These are phyloP conservation scores for Stagonosporopsis rhizophila DNA, from an alignment of 2,329 filamentous ascomycete species.

Conservation along the genomic window DNA sequence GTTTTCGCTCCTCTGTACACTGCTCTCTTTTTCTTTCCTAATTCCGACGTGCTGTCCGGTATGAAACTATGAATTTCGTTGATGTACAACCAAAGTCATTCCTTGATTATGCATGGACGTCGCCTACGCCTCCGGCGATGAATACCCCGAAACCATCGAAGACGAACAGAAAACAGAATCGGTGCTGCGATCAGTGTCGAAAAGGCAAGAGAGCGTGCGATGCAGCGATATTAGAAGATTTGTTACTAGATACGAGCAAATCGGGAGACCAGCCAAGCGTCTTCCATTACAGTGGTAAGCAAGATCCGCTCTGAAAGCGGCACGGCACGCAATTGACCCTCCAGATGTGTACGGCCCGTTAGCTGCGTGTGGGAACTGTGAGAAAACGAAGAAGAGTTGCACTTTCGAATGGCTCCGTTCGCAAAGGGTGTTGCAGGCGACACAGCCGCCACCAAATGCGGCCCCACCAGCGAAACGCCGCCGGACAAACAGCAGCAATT, in stretches of 20 bases:
- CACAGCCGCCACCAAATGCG: constrained; percentile 27
- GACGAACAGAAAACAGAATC: constrained; percentile 51
- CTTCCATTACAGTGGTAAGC: constrained; percentile 48
- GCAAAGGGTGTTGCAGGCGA: constrained; percentile 41
- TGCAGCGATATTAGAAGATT: constrained; percentile 48
- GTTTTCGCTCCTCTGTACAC: constrained; percentile 19
- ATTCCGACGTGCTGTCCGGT: constrained; percentile 37
- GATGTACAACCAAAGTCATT: constrained; percentile 47
- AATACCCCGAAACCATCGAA: constrained; percentile 38
- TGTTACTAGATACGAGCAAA: constrained; percentile 36
- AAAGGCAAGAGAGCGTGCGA: constrained; percentile 57
- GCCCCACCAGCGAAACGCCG: constrained; percentile 40
- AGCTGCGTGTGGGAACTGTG: constrained; percentile 53
- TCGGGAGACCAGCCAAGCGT: constrained; percentile 33
- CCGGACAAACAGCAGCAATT: constrained; percentile 32
- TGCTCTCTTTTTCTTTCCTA: constrained; percentile 35
- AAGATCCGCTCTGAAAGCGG: background rate
- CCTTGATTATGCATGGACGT: constrained; percentile 48
- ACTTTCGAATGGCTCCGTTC: constrained; percentile 55
- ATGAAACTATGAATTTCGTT: constrained; percentile 45
- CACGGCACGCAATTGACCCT: constrained; percentile 25
- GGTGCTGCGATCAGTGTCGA: constrained; percentile 57
- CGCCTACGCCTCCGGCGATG: constrained; percentile 35
- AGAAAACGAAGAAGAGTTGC: constrained; percentile 54
- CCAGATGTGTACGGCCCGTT: constrained; percentile 46